These are phyloP conservation scores for Flaveria bidentis DNA, from an alignment of 129 eudicot species.

Conservation along the genomic window DNA sequence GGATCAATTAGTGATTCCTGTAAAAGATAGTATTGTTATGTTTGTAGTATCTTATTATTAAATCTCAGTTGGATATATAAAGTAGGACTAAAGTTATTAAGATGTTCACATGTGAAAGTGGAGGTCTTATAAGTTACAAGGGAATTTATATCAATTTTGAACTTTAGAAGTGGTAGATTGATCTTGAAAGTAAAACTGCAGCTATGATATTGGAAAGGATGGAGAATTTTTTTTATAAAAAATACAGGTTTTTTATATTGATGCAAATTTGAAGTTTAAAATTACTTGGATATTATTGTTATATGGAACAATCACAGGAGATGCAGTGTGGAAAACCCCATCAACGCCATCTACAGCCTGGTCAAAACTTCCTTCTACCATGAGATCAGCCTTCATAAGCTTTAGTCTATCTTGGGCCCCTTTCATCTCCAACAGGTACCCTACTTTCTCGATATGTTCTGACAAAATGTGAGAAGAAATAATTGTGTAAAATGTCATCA, in stretches of 20 bases:
- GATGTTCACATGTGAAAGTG: neutral
- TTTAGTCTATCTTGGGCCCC: slow-evolving; percentile 80
- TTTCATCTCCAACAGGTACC: slow-evolving; percentile 69
- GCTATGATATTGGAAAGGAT: neutral
- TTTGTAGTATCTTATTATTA: neutral
- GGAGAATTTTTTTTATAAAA: too few species aligned
- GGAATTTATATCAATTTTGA: neutral
- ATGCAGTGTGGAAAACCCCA: slow-evolving; percentile 94
- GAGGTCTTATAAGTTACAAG: neutral
- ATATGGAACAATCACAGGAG: slow-evolving; percentile 74
- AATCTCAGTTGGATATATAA: neutral
- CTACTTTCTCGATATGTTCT: slow-evolving; percentile 71
- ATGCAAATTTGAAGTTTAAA: too few species aligned
- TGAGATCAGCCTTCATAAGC: slow-evolving; percentile 70
- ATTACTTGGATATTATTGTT: slow-evolving; percentile 61
- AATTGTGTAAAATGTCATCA: neutral
- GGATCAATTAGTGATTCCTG: slow-evolving; percentile 87
- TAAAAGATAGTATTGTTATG: slow-evolving; percentile 21
- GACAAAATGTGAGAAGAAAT: slow-evolving; percentile 10
- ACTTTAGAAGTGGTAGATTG: neutral
- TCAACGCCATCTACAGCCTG: slow-evolving; percentile 72
- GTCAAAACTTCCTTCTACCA: slow-evolving; percentile 85
- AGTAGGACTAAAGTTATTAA: neutral
- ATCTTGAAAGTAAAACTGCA: neutral
- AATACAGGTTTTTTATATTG: too few species aligned